These are phyloP conservation scores for Cajanus cajan DNA, from an alignment of 306 rosid species.

Conservation along the genomic window DNA sequence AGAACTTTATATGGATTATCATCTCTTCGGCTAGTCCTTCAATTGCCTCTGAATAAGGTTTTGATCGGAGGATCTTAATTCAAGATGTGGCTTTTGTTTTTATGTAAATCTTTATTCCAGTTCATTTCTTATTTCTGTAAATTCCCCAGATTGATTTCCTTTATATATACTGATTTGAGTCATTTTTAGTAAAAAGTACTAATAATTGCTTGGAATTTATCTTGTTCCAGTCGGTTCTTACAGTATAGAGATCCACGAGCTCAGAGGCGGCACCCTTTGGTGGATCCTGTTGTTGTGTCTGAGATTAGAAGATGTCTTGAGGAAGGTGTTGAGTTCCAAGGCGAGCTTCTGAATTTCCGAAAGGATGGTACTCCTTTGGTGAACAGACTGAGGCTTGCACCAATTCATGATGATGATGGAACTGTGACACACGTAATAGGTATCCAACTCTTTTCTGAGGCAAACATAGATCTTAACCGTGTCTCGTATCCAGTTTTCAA, in stretches of 20 bases:
- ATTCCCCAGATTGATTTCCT: slow-evolving; percentile 1
- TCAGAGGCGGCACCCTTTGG: slow-evolving; percentile 92
- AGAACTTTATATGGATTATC: neutral
- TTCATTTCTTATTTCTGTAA: too few relatives aligned
- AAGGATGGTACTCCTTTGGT: slow-evolving; percentile 93
- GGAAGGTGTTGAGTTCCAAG: slow-evolving; percentile 86
- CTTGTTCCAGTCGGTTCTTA: slow-evolving; percentile 83
- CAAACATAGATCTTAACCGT: slow-evolving; percentile 71
- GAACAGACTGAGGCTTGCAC: slow-evolving; percentile 75
- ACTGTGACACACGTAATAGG: slow-evolving; percentile 83
- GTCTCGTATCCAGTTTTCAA: slow-evolving; percentile 92
- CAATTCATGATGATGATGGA: slow-evolving; percentile 86
- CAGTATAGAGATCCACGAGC: slow-evolving; percentile 93
- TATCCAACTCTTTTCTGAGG: slow-evolving; percentile 83
- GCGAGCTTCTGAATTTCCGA: slow-evolving; percentile 91
- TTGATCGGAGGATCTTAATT: slow-evolving; percentile 2
- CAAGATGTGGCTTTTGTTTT: slow-evolving; percentile 21
- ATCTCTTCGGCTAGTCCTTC: slow-evolving; percentile 13
- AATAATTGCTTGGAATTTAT: slow-evolving; percentile 16
- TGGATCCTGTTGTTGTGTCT: slow-evolving; percentile 94
- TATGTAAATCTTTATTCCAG: neutral
- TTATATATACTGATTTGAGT: neutral
- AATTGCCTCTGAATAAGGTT: neutral
- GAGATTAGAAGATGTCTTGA: slow-evolving; percentile 91
- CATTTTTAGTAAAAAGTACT: neutral